These are phyloP conservation scores for Tremella yokohamensis DNA, from an alignment of 768 basidiomycete species.

Conservation along the genomic window DNA sequence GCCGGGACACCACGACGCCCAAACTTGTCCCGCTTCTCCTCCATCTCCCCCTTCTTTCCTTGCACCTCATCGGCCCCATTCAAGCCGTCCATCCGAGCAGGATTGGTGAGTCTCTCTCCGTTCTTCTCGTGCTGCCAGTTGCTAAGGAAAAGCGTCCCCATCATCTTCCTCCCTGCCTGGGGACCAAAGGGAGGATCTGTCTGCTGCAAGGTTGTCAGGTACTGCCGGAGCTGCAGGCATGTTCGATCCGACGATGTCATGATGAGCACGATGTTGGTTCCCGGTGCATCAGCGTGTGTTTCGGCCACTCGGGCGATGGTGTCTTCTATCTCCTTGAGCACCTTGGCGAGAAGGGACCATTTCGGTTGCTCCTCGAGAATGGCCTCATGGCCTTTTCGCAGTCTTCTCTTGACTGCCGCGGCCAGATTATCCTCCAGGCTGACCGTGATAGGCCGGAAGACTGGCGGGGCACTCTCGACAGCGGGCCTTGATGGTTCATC, in stretches of 20 bases:
- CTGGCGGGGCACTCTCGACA: slow-evolving; percentile 26
- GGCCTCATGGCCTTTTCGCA: slow-evolving; percentile 74
- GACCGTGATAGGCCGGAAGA: slow-evolving; percentile 34
- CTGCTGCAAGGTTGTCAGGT: slow-evolving; percentile 61
- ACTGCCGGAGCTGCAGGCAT: slow-evolving; percentile 71
- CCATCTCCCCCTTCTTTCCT: slow-evolving; percentile 31
- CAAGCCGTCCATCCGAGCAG: slow-evolving; percentile 17
- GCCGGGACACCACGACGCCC: slow-evolving; percentile 24
- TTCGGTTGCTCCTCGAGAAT: slow-evolving; percentile 92
- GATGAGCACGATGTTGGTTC: slow-evolving; percentile 73
- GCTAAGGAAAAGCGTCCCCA: slow-evolving; percentile 61
- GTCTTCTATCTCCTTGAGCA: slow-evolving; percentile 83
- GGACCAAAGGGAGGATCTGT: slow-evolving; percentile 40
- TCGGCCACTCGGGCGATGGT: slow-evolving; percentile 53
- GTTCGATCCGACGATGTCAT: slow-evolving; percentile 81
- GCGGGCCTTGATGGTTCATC: slow-evolving; percentile 14
- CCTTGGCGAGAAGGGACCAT: slow-evolving; percentile 79
- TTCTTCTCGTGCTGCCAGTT: slow-evolving; percentile 47
- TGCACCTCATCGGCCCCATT: slow-evolving; percentile 28
- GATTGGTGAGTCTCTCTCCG: slow-evolving; percentile 29
- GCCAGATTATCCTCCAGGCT: slow-evolving; percentile 29
- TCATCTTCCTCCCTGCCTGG: slow-evolving; percentile 65
- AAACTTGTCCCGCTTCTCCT: slow-evolving; percentile 20
- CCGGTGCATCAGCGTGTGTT: slow-evolving; percentile 52
- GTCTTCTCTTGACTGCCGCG: slow-evolving; percentile 56